Evolutionary conservation across 345 rosid species (phyloP), one percentile per base, ranked within the genome.

Genomic region (Syzygium jambos): DNA sequence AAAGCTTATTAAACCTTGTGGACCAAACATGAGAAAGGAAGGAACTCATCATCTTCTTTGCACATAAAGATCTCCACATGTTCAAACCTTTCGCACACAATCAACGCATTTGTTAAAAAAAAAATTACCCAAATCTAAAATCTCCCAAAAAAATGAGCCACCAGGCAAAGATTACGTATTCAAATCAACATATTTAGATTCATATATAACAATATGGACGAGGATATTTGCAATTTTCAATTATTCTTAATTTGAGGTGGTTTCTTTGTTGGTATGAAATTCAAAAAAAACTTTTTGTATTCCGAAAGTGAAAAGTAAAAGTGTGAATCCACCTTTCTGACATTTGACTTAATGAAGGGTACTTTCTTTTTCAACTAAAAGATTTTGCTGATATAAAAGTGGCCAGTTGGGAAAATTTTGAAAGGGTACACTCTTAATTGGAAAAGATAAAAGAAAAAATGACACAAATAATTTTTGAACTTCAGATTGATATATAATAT

Each of bases 21-120:
- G 22, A 6, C 38, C 5, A 29, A 29, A n/a, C 73, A n/a, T 61
- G 68, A n/a, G 73, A 61, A n/a, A 34, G 73, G 6, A n/a, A 34
- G 73, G 6, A n/a, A n/a, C 73, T 61, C 38, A 5, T 16, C 77
- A 3, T 63, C 38, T n/a, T 29, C 77, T 65, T 30, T 30, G 78
- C 43, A 65, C 23, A 4, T 16, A 30, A 30, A 68, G 9, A 30
- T 68, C 23, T 68, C 23, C 21, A 34, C 46, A 4, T 17, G 17
- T 38, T 68, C 43, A 0, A 17, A 9, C 6, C 3, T 34, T 30
- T 68, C 1, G 1, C 1, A 34, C 46, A 9, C 78, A 2, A 68
- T 68, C 6, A 4, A 68, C 3, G 2, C 22, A 9, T 7, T 7
- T 29, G 11, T 65, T 2, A 8, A 11, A 30, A 0, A 19, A 29